phyloP scores from a whole-genome alignment of 1,139 yeast species.

The Suhomyces bolitotheri region DNA sequence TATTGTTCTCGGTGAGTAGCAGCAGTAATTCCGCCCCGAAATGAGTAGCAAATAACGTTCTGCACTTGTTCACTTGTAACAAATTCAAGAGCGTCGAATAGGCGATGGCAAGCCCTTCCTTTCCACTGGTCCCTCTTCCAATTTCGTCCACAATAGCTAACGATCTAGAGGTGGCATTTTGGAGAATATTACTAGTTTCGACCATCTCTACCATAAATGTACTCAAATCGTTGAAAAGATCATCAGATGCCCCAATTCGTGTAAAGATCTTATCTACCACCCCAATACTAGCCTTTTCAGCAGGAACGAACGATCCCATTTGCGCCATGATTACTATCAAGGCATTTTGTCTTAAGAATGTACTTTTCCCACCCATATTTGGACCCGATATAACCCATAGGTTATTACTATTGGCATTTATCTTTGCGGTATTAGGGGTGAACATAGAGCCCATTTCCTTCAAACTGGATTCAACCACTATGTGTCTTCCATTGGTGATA shows the following conservation, averaged over 20 bases:
- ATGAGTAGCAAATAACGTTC: conserved; percentile 91
- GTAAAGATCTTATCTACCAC: conserved; percentile 85
- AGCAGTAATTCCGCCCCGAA: conserved; percentile 69
- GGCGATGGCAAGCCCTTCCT: conserved; percentile 89
- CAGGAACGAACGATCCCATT: conserved; percentile 89
- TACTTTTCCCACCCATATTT: conserved; percentile 97
- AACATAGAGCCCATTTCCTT: conserved; percentile 52
- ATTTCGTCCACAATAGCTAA: conserved; percentile 91
- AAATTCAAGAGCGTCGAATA: conserved; percentile 72
- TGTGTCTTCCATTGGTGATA: conserved; percentile 69
- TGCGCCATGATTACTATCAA: conserved; percentile 83
- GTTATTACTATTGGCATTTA: conserved; percentile 19
- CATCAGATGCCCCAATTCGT: conserved; percentile 90
- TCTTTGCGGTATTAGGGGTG: conserved; percentile 57
- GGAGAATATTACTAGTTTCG: conserved; percentile 81
- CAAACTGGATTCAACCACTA: conserved; percentile 85
- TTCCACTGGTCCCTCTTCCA: conserved; percentile 93
- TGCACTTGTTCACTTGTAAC: conserved; percentile 56
- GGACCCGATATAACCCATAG: conserved; percentile 90
- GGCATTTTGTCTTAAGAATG: conserved; percentile 86
- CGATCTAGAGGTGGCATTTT: conserved; percentile 73
- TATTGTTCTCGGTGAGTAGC: conserved; percentile 24
- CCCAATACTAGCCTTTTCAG: conserved; percentile 68
- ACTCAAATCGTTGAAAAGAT: conserved; percentile 78
- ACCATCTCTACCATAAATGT: conserved; percentile 98